These are phyloP conservation scores for Phytophthora brassicae DNA, from an alignment of 352 stramenopile species.

Conservation along the genomic window DNA sequence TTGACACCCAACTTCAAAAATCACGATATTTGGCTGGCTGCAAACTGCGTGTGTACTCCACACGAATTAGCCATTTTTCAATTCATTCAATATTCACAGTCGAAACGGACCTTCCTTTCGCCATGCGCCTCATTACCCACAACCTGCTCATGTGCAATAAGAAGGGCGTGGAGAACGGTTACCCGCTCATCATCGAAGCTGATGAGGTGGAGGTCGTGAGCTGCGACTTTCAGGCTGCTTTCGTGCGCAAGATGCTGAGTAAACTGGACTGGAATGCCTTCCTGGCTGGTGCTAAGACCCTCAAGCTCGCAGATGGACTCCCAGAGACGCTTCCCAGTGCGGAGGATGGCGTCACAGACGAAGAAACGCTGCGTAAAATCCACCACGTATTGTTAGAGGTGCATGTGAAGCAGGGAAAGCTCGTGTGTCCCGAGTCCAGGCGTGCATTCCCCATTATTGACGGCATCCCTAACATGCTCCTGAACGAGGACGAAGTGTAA, in stretches of 20 bases:
- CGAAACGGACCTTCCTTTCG: background rate
- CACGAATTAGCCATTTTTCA: background rate
- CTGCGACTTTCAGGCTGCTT: slow-evolving; percentile 82
- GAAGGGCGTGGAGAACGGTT: slow-evolving; percentile 92
- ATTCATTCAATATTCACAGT: background rate
- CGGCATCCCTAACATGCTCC: slow-evolving; percentile 98
- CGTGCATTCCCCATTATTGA: slow-evolving; percentile 96
- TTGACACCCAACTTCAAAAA: slow-evolving; percentile 22
- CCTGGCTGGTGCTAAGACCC: slow-evolving; percentile 67
- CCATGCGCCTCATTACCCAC: slow-evolving; percentile 93
- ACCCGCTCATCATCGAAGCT: slow-evolving; percentile 89
- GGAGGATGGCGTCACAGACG: slow-evolving; percentile 43
- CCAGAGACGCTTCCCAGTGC: slow-evolving; percentile 51
- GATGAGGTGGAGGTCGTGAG: slow-evolving; percentile 78
- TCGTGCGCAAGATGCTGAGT: slow-evolving; percentile 88
- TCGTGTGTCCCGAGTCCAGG: slow-evolving; percentile 96
- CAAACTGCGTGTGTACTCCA: background rate
- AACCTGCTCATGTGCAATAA: slow-evolving; percentile 95
- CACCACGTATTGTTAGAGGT: slow-evolving; percentile 93
- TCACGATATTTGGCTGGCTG: slow-evolving; percentile 3
- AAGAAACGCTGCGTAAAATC: slow-evolving; percentile 82
- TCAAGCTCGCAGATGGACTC: slow-evolving; percentile 73
- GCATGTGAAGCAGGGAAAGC: slow-evolving; percentile 95
- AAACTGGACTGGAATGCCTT: slow-evolving; percentile 92
- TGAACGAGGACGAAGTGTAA: slow-evolving; percentile 91